Conservation (phyloP, 208 protist species). For the Angomonas deanei region DNA sequence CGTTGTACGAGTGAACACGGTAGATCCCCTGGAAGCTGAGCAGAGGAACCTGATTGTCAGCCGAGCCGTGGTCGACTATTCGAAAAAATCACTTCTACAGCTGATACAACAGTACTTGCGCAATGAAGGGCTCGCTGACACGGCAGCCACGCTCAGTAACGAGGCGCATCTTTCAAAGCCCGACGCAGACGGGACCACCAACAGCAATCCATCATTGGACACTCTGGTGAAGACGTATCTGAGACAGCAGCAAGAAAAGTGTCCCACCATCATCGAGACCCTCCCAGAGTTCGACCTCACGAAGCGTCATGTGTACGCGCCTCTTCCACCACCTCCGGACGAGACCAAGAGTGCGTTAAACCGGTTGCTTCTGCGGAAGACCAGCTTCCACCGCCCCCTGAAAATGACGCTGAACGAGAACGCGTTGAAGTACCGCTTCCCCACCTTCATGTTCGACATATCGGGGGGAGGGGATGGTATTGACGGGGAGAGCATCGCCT, state of each 20-base stretch:
- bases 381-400: constrained; percentile 38
- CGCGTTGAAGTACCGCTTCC: constrained; percentile 67
- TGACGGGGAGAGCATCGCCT: constrained; percentile 67
- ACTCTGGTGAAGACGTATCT: constrained; percentile 67
- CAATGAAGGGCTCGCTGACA: constrained; percentile 40
- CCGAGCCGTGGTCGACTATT: constrained; percentile 72
- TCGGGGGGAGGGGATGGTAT: constrained; percentile 52
- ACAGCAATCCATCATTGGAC: constrained; percentile 37
- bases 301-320: constrained; percentile 73
- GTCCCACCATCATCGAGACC: constrained; percentile 80
- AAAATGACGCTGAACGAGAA: constrained; percentile 53
- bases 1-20: constrained; percentile 31
- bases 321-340: constrained; percentile 44
- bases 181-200: background rate
- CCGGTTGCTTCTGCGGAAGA: constrained; percentile 43
- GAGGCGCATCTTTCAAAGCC: constrained; percentile 16
- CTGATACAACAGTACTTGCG: constrained; percentile 71
- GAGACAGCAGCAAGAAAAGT: constrained; percentile 75
- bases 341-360: constrained; percentile 68
- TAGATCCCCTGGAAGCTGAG: constrained; percentile 55
- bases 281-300: constrained; percentile 84
- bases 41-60: constrained; percentile 64
- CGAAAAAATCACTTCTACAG: constrained; percentile 61
- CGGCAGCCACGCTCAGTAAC: constrained; percentile 41
- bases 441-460: constrained; percentile 80